Evolutionary conservation across 2,329 filamentous ascomycete genomes (phyloP).

Genomic region (Talaromyces sp.): DNA sequence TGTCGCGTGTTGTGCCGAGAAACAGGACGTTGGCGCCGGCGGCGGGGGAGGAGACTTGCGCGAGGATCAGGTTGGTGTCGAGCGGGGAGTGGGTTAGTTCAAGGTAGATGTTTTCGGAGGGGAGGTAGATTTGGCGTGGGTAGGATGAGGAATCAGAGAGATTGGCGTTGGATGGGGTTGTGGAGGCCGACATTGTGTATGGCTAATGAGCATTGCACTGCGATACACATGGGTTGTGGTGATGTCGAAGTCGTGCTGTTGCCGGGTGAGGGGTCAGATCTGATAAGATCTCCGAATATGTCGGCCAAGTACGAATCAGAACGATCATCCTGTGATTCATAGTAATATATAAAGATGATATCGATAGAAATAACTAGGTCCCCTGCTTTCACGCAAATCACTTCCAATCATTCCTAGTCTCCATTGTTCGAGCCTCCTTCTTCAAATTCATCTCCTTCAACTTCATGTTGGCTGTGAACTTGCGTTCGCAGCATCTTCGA

Average conservation of each 20-base stretch:
- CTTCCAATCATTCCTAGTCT: not conserved
- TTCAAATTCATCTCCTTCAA: not conserved
- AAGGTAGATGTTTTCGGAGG: slow-evolving; percentile 38
- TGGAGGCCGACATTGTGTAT: slow-evolving; percentile 3
- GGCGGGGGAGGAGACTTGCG: slow-evolving; percentile 38
- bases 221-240: not conserved
- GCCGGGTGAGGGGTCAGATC: slow-evolving; percentile 12
- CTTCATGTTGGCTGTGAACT: not conserved
- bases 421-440: not conserved
- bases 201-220: not conserved
- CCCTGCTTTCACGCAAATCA: not conserved
- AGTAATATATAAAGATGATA: not conserved
- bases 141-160: slow-evolving; percentile 37
- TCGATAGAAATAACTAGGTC: not conserved
- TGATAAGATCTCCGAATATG: slow-evolving; percentile 4
- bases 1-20: slow-evolving; percentile 45
- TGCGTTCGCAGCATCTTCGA: not conserved
- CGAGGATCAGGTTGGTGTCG: slow-evolving; percentile 32
- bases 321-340: not conserved
- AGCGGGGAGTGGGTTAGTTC: slow-evolving; percentile 42
- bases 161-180: slow-evolving; percentile 25
- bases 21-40: slow-evolving; percentile 47
- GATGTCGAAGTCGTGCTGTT: not conserved
- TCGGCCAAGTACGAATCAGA: not conserved
- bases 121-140: slow-evolving; percentile 33